Evolutionary conservation across 805 yeast genomes (phyloP).

Genomic region (Yarrowia alimentaria): DNA sequence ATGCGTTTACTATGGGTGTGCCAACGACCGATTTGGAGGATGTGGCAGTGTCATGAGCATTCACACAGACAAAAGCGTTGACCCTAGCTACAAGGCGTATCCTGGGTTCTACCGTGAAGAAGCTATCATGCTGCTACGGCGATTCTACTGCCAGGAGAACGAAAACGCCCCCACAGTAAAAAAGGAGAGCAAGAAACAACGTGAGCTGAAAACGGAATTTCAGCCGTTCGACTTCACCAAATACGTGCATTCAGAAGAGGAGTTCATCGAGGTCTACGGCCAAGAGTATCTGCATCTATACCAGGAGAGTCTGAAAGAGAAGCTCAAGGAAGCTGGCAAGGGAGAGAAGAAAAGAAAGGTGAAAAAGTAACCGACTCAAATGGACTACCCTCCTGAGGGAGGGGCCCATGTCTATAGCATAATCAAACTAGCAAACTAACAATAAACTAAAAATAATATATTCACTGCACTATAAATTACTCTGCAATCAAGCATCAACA

Average conservation of each 20-base stretch:
- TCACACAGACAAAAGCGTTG: slow-evolving; percentile 46
- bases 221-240: slow-evolving; percentile 54
- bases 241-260: slow-evolving; percentile 49
- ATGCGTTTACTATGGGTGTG: slow-evolving; percentile 84
- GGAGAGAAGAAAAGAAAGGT: slow-evolving; percentile 25
- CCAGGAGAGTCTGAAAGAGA: slow-evolving; percentile 22
- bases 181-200: slow-evolving; percentile 52
- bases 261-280: slow-evolving; percentile 56
- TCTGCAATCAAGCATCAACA: too few relatives aligned
- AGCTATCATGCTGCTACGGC: slow-evolving; percentile 75
- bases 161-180: slow-evolving; percentile 80
- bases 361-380: slow-evolving; percentile 2
- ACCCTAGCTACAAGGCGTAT: slow-evolving; percentile 50
- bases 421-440: too few relatives aligned
- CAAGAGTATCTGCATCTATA: slow-evolving; percentile 37
- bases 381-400: too few relatives aligned
- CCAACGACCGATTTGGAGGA: slow-evolving; percentile 94
- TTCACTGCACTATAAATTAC: too few relatives aligned
- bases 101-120: slow-evolving; percentile 83
- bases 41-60: slow-evolving; percentile 80
- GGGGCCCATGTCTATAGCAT: too few relatives aligned
- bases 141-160: slow-evolving; percentile 83
- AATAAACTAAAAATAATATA: too few relatives aligned
- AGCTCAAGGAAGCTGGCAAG: slow-evolving; percentile 18
- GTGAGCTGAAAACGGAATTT: slow-evolving; percentile 51